Evolutionary conservation across 208 protist genomes (phyloP).

Genomic region (Histomonas meleagridis): DNA sequence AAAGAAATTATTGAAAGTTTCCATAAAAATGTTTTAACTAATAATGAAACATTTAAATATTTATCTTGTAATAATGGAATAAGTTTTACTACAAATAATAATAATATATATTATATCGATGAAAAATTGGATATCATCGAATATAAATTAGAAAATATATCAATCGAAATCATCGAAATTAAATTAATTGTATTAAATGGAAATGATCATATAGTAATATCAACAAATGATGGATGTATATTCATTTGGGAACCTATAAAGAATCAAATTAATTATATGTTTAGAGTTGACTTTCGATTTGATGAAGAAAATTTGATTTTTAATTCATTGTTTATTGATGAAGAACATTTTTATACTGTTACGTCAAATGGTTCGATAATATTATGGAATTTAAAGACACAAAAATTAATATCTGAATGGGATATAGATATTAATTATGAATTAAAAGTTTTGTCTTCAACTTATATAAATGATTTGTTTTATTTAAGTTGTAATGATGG

Average conservation of each 20-base stretch:
- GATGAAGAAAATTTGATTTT: neutral
- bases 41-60: neutral
- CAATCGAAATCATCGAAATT: neutral
- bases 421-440: no score
- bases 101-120: neutral
- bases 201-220: neutral
- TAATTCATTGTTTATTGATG: no score
- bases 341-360: neutral
- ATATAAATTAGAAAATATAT: no score
- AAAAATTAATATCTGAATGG: neutral
- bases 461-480: no score
- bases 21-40: neutral
- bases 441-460: no score
- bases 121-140: neutral
- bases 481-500: no score
- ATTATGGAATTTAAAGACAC: neutral
- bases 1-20: no score
- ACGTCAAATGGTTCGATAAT: neutral
- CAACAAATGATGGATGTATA: neutral
- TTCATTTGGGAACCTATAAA: neutral
- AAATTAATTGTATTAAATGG: neutral
- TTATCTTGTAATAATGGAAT: neutral
- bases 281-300: neutral
- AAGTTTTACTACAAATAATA: neutral
- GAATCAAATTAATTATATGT: no score